These are phyloP conservation scores for Hypoxylon rubiginosum DNA, from an alignment of 2,329 filamentous ascomycete genomes.

Conservation along the genomic window DNA sequence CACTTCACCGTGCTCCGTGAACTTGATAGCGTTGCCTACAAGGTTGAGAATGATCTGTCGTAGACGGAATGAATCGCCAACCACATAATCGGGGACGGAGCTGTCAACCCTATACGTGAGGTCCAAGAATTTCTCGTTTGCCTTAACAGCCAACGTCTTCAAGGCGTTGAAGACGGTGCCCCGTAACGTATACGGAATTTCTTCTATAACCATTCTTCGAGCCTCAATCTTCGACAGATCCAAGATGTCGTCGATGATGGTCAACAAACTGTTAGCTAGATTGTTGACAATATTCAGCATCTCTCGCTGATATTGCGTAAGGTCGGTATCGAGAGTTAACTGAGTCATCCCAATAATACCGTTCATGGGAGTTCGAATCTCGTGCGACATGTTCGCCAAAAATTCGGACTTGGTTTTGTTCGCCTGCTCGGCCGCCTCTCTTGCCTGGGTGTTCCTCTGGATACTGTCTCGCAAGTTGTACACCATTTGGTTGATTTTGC, in stretches of 20 bases:
- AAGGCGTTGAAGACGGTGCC: constrained; percentile 97
- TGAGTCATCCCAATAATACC: constrained; percentile 99
- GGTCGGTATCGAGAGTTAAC: constrained; percentile 91
- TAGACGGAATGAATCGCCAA: constrained; percentile 95
- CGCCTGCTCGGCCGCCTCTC: constrained; percentile 94
- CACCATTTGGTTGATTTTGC: constrained; percentile 99
- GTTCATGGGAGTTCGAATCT: constrained; percentile 97
- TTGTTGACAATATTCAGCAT: constrained; percentile 99
- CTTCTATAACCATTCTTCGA: constrained; percentile 97
- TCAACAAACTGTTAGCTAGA: constrained; percentile 93
- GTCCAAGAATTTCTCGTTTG: constrained; percentile 94
- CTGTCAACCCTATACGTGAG: constrained; percentile 94
- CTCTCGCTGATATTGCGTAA: constrained; percentile 95
- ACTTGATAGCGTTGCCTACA: constrained; percentile 98
- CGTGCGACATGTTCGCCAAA: constrained; percentile 98
- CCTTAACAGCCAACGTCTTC: constrained; percentile 96
- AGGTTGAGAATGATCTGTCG: constrained; percentile 97
- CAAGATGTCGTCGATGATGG: constrained; percentile 91
- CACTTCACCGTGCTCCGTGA: constrained; percentile 96
- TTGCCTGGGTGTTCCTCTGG: constrained; percentile 93
- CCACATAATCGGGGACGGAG: constrained; percentile 92
- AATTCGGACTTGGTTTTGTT: constrained; percentile 99
- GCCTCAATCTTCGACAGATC: constrained; percentile 89
- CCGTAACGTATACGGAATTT: constrained; percentile 94
- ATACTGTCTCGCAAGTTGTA: constrained; percentile 96